A percentile compares a stretch with the other conserved stretches of the same genome.
phyloP scores from a whole-genome alignment of 1,284 basidiomycete species.

The Fomitopsis schrenkii region DNA sequence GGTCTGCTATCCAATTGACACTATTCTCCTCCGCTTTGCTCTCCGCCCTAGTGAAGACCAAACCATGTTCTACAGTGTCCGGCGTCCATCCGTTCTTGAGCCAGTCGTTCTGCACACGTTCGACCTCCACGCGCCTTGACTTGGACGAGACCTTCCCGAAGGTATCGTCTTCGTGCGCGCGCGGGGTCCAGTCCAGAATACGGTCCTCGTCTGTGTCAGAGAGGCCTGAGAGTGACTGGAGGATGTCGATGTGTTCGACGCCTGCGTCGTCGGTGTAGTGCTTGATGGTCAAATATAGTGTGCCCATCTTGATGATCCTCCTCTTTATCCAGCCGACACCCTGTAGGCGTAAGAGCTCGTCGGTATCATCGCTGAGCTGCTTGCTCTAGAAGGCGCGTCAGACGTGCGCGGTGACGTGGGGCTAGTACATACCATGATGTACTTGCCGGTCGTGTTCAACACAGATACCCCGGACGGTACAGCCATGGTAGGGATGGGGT shows the following conservation, averaged over 20 bases:
- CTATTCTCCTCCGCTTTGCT: conserved; percentile 36
- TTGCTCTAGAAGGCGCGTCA: conserved; percentile 41
- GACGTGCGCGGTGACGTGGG: neutral
- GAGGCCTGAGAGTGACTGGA: conserved; percentile 56
- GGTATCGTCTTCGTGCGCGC: conserved; percentile 44
- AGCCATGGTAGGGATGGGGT: conserved; percentile 35
- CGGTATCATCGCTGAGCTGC: conserved; percentile 48
- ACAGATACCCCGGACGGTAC: conserved; percentile 48
- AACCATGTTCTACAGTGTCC: conserved; percentile 28
- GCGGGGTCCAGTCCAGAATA: conserved; percentile 46
- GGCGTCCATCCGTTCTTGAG: conserved; percentile 34
- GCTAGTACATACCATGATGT: conserved; percentile 22
- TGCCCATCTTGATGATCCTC: conserved; percentile 47
- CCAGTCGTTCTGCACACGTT: conserved; percentile 31
- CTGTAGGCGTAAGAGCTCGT: conserved; percentile 55
- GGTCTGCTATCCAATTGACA: conserved; percentile 32
- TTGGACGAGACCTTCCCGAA: conserved; percentile 54
- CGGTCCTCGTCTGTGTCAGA: conserved; percentile 51
- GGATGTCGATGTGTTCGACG: conserved; percentile 58
- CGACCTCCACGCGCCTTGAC: conserved; percentile 32
- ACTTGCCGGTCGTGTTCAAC: conserved; percentile 41
- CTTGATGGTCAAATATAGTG: conserved; percentile 50
- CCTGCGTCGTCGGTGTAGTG: conserved; percentile 55
- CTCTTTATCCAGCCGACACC: conserved; percentile 61
- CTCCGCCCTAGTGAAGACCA: conserved; percentile 29